Base-by-base conservation (phyloP, 2,329 filamentous ascomycete genomes). In the Achaetomium macrosporum region DNA sequence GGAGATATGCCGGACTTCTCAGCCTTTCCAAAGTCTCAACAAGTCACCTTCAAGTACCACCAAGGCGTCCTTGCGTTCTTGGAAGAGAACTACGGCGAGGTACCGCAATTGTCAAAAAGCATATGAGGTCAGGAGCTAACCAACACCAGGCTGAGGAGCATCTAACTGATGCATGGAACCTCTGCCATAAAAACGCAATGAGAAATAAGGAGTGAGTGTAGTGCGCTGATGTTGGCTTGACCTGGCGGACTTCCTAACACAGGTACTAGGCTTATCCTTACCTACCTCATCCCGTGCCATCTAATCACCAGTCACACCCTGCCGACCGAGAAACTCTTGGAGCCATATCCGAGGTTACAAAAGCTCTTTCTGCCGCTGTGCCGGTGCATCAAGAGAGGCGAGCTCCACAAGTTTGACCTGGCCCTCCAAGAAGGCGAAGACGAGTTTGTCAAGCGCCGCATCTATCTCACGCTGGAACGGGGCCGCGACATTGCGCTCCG, bases 41-140 rank as follows among this genome's bases (percentile, higher is more conserved):
- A 90, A 58, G 91, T 96, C 39, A 96, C 92, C 0, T 99, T 96
- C 73, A 92, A 90, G 66, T 99, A 96, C 71, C 97, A 96, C 66
- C 83, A 91, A 59, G 93, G 93, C 11, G 88, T 99, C 5, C 81
- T 99, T n/a, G 81, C 84, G 53, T 99, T 99, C 66, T 71, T 99
- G 5, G 91, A 97, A 57, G 95, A 99, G 67, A 90, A 96, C 65
- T 99, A 99, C 64, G 74, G 78, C 2, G 81, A 88, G 73, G 88
- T 89, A 65, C 13, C 11, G 56, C 36, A 7, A 35, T 25, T 19
- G 7, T 10, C 35, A 10, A 30, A 7, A 3, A 11, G 10, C 20
- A 17, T 35, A 10, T 3, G 1, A 19, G n/a, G 3, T 6, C 3
- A 16, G 15, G 30, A 36, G 45, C 50, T 57, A 33, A 60, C 30